Percentiles rank a stretch among this genome's conserved stretches.
Evolutionary conservation across 176 grass and related monocot species (phyloP).

Genomic region (Lolium rigidum): DNA sequence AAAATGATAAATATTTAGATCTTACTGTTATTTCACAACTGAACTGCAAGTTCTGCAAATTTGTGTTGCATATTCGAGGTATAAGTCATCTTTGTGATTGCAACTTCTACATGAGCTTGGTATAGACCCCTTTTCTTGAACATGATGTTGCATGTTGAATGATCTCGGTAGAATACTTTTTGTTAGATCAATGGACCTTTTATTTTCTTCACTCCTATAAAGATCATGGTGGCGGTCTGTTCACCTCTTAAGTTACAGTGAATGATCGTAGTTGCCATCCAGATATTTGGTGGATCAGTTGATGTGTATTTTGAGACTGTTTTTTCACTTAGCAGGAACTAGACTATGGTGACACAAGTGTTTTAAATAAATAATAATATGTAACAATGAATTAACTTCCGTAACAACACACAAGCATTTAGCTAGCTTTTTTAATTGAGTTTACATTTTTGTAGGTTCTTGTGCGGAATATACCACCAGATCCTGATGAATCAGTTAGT

Average conservation of each 20-base stretch:
- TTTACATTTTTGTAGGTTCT: constrained; percentile 72
- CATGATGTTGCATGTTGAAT: not conserved
- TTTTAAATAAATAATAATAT: not conserved
- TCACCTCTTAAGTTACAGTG: not conserved
- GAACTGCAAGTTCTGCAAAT: not conserved
- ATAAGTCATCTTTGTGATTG: constrained; percentile 17
- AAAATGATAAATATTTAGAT: not conserved
- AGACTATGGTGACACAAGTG: not conserved
- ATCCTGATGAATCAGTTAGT: constrained; percentile 89
- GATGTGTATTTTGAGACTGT: not conserved
- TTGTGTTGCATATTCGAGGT: not conserved
- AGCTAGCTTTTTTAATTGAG: constrained; percentile 11
- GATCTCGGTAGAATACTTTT: not conserved
- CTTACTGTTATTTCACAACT: not conserved
- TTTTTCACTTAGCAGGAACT: not conserved
- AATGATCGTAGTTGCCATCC: not conserved
- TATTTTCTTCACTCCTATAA: not conserved
- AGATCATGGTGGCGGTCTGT: not conserved
- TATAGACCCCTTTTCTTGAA: constrained; percentile 13
- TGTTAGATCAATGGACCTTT: not conserved
- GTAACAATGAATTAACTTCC: not conserved
- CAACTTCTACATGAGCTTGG: constrained; percentile 12
- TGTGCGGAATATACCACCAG: constrained; percentile 87
- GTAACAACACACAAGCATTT: constrained; percentile 2
- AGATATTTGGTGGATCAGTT: not conserved